Percentiles rank a stretch among this genome's conserved stretches.
phyloP scores from a whole-genome alignment of 1,139 yeast species.

The Lodderomyces orthopsilosis region DNA sequence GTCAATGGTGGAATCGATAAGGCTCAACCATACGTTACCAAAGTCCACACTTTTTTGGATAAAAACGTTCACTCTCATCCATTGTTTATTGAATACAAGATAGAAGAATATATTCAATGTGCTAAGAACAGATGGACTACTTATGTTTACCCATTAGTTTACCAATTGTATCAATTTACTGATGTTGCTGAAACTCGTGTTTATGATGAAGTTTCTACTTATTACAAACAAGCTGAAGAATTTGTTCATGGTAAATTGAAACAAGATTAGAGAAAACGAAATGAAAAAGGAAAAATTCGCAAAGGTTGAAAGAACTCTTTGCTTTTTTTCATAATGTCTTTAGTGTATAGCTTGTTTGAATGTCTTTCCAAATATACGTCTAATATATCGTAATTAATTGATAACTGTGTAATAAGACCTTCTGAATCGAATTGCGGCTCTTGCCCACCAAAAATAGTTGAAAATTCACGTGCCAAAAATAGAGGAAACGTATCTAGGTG shows the following conservation, averaged over 20 bases:
- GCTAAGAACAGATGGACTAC: constrained; percentile 18
- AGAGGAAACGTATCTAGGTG: too few species aligned
- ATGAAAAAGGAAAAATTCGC: background rate
- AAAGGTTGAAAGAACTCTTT: background rate
- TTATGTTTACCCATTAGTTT: constrained; percentile 26
- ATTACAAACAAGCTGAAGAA: constrained; percentile 11
- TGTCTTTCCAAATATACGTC: background rate
- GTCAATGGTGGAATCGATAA: constrained; percentile 29
- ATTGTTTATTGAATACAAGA: constrained; percentile 32
- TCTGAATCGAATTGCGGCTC: background rate
- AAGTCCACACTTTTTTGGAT: constrained; percentile 32
- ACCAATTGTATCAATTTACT: constrained; percentile 25
- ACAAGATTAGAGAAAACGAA: constrained; percentile 8
- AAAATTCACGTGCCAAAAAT: constrained; percentile 3
- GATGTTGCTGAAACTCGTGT: constrained; percentile 26
- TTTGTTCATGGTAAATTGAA: constrained; percentile 12
- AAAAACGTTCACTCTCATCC: constrained; percentile 37
- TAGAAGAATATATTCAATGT: constrained; percentile 27
- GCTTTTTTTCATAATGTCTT: background rate
- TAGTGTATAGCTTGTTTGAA: background rate
- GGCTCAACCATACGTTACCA: constrained; percentile 31
- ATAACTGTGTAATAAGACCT: background rate
- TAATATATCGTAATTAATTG: too few species aligned
- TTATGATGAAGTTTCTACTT: constrained; percentile 17
- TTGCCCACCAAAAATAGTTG: background rate